Evolutionary conservation across 331 rosid species (phyloP), one percentile per base, ranked within the genome.

Genomic region (Acacia pycnantha): DNA sequence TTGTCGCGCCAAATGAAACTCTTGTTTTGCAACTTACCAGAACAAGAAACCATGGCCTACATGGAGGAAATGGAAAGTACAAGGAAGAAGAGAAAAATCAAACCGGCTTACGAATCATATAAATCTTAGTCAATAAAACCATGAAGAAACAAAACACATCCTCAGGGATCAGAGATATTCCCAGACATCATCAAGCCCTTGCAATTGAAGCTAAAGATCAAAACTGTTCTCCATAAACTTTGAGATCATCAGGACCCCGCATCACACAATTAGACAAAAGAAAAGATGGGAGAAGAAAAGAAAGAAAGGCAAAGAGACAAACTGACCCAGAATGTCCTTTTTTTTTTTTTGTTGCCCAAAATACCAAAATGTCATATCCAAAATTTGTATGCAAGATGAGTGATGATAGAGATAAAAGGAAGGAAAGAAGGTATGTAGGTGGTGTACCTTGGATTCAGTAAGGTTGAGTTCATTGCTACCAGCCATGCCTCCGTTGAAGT

Each of bases 401-500:
- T 10, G 65, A 24, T 1, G 41, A 15, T 29, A 67, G 27, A 67
- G 77, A 43, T 26, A 46, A 8, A 31, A 51, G 21, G 14, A 58
- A 70, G 56, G 56, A 50, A 4, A 7, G 56, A 16, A 48, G 69
- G 24, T 74, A 70, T 59, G 35, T 71, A 76, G 41, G 41, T 6
- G 41, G 64, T 43, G 71, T 84, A 94, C 98, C 95, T 87, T 94
- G 73, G 95, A 92, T 89, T 94, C 98, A 88, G 70, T 90, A 76
- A 89, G 91, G 88, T 89, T 90, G 91, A 94, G 94, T 89, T 94
- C 92, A 87, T 84, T 90, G 74, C 89, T 87, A 19, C 92, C 90
- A 69, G 98, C 92, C 98, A 94, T 94, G 83, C 73, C 35, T 81
- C 41, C 73, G 6, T 50, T 54, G 66, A 19, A 9, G 7, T 44